These are phyloP conservation scores for Boletus insuetus DNA, from an alignment of 768 basidiomycete genomes.

Conservation along the genomic window DNA sequence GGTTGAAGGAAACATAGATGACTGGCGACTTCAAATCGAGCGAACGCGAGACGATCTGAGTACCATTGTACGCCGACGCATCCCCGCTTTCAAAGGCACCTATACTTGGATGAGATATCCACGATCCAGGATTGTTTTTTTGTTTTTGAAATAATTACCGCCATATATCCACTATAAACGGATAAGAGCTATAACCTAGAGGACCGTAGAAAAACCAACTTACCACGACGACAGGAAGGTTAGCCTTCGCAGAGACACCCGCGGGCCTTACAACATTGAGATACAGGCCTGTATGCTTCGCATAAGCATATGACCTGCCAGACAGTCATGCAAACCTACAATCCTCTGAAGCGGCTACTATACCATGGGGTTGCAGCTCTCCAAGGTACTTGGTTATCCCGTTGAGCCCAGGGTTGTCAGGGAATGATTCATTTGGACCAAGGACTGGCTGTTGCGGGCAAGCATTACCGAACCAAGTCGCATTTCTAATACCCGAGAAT, in stretches of 20 bases:
- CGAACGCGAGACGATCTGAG: slow-evolving; percentile 21
- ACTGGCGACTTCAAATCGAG: not conserved
- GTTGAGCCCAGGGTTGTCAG: not conserved
- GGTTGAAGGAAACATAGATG: not conserved
- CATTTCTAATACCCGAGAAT: not conserved
- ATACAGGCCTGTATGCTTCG: slow-evolving; percentile 20
- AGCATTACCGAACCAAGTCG: slow-evolving; percentile 27
- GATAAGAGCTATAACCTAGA: not conserved
- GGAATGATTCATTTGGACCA: not conserved
- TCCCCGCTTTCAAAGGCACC: slow-evolving; percentile 11
- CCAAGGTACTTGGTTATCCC: not conserved
- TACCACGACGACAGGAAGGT: slow-evolving; percentile 25
- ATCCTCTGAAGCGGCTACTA: slow-evolving; percentile 15
- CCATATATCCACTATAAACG: not conserved
- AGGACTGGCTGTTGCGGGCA: slow-evolving; percentile 39
- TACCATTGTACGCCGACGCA: slow-evolving; percentile 15
- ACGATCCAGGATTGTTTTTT: not conserved
- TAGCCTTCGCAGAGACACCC: not conserved
- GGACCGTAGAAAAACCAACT: not conserved
- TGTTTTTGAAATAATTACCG: not conserved
- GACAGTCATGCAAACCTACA: not conserved
- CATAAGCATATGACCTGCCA: not conserved
- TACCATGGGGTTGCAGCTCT: not conserved
- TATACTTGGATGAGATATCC: not conserved
- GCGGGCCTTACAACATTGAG: slow-evolving; percentile 14